These are phyloP conservation scores for Rhexocercosporidium sp. DNA, from an alignment of 2,329 filamentous ascomycete species.

Conservation along the genomic window DNA sequence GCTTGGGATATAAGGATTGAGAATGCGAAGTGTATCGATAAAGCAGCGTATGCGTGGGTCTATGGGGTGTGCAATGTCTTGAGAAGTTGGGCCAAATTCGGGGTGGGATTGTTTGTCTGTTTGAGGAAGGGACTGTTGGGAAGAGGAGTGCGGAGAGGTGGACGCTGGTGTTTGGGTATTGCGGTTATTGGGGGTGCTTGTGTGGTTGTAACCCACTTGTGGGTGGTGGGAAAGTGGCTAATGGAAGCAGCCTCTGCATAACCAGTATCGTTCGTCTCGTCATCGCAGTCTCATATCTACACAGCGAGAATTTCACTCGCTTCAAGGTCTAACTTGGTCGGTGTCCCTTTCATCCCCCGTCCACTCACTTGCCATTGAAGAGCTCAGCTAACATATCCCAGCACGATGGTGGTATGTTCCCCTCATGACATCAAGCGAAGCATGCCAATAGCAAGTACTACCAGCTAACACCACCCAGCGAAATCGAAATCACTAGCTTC, in stretches of 20 bases:
- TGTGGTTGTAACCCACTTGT: not conserved
- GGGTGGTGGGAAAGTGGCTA: not conserved
- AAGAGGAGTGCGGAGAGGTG: not conserved
- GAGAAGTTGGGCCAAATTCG: not conserved
- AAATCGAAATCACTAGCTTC: slow-evolving; percentile 6
- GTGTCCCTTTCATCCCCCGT: not conserved
- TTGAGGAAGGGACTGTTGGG: not conserved
- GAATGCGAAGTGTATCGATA: not conserved
- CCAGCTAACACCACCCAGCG: not conserved
- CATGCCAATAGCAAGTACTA: not conserved
- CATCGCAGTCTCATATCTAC: not conserved
- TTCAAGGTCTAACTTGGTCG: slow-evolving; percentile 1
- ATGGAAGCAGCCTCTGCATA: not conserved
- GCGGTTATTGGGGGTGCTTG: not conserved
- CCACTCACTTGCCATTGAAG: not conserved
- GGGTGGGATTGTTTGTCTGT: not conserved
- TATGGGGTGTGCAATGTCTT: not conserved
- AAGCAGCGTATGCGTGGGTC: not conserved
- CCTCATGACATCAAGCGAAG: no score
- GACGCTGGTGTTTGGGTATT: not conserved
- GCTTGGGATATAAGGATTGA: not conserved
- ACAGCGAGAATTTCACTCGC: not conserved
- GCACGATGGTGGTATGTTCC: slow-evolving; percentile 8
- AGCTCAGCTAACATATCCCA: not conserved
- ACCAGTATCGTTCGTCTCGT: not conserved